Evolutionary conservation across 805 yeast genomes (phyloP), one percentile per base, ranked within the genome.

Genomic region (Lachancea nothofagi): DNA sequence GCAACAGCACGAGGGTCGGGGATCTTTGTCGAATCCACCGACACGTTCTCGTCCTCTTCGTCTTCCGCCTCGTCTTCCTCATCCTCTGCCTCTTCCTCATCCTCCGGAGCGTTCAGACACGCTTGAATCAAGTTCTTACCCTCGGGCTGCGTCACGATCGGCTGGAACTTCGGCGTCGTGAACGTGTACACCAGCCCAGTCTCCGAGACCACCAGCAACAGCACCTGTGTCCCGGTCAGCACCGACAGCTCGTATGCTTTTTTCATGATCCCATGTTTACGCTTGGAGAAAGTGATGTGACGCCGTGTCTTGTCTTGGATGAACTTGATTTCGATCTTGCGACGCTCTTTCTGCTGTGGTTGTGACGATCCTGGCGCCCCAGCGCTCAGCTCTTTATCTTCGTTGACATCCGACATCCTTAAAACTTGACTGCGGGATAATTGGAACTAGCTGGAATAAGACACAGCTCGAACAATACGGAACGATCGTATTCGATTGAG

Each of bases 231-330:
- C 42, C 98, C 98, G 10, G 98, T 93, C 54, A 93, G 74, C 38
- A 93, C 97, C 15, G 95, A 83, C 49, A 93, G 74, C 64, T 93
- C 98, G 67, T 90, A 93, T n/a, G 98, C 98, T 70, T 93, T 93
- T 70, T 93, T 93, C 98, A 93, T 93, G 57, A 93, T 90, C 53
- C 98, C 98, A 33, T 96, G 97, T 67, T 90, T 90, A 67, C 98
- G 83, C 70, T 93, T 93, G 39, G 97, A 87, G 58, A 93, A 93
- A 22, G 98, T 93, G 54, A 93, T 94, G 67, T 93, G 98, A 59
- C 98, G 85, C 64, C 98, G 80, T 15, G 96, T 86, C 69, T 93
- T 93, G 66, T 93, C 97, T 69, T 90, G 96, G 57, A 93, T 93
- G 60, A 93, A 93, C 70, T 87, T 86, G 63, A 93, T 93, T 66